These are phyloP conservation scores for Apiospora arundinis DNA, from an alignment of 2,329 filamentous ascomycete species.

Conservation along the genomic window DNA sequence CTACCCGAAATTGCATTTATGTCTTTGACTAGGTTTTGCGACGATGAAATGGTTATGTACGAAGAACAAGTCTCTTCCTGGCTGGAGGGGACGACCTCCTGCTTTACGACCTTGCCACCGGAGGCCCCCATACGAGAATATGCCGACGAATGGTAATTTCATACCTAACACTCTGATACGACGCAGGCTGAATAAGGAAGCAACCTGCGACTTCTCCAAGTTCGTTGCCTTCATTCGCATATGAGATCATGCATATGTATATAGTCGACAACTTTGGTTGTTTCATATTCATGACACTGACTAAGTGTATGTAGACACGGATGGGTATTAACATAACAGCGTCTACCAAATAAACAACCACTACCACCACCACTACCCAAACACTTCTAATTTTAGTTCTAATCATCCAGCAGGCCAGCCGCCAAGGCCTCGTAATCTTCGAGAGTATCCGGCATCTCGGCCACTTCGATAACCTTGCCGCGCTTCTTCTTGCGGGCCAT, in stretches of 20 bases:
- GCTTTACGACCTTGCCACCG: no score
- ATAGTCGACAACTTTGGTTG: not conserved
- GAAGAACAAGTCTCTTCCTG: no score
- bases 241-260: not conserved
- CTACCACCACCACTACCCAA: no score
- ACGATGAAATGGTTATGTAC: no score
- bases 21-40: not conserved
- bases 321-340: slow-evolving; percentile 8
- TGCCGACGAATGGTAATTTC: no score
- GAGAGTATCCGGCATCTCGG: slow-evolving; percentile 76
- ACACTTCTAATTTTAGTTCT: not conserved
- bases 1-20: not conserved
- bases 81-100: no score
- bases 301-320: not conserved
- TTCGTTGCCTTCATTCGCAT: not conserved
- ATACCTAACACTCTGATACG: no score
- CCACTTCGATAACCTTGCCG: slow-evolving; percentile 64
- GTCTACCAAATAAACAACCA: not conserved
- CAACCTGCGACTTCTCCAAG: not conserved
- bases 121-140: no score
- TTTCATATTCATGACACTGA: not conserved
- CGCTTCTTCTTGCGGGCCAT: slow-evolving; percentile 53
- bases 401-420: slow-evolving; percentile 68
- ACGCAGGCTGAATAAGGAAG: not conserved
- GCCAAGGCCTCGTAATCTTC: slow-evolving; percentile 82